These are phyloP conservation scores for Piper longum DNA, from an alignment of 164 flowering plant genomes.

Conservation along the genomic window DNA sequence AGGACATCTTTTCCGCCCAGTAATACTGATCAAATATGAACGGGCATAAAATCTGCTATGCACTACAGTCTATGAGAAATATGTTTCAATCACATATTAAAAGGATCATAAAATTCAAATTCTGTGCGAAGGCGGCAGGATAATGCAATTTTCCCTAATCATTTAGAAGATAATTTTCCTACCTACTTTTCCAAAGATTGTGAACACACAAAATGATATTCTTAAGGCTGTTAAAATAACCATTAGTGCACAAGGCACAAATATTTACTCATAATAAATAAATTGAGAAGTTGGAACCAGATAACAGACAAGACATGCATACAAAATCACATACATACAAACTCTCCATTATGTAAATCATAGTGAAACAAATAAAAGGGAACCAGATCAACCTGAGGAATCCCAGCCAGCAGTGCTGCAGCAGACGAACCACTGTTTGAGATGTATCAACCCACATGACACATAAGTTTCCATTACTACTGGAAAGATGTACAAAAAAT, in stretches of 20 bases:
- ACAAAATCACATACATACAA: not conserved
- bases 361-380: not conserved
- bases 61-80: constrained; percentile 5
- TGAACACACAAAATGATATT: not conserved
- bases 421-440: constrained; percentile 80
- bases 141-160: too few relatives aligned
- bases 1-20: constrained; percentile 94
- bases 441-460: not conserved
- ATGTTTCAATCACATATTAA: too few relatives aligned
- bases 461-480: not conserved
- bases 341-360: not conserved
- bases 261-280: too few relatives aligned
- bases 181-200: not conserved
- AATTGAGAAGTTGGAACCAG: not conserved
- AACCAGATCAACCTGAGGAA: constrained; percentile 54
- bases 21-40: constrained; percentile 90
- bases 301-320: not conserved
- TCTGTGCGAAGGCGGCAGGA: not conserved
- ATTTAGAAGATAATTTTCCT: not conserved
- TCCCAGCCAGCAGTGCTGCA: constrained; percentile 77
- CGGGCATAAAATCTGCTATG: constrained; percentile 69
- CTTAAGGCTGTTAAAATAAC: not conserved
- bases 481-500: not conserved
- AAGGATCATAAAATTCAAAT: not conserved
- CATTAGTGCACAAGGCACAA: not conserved